Evolutionary conservation across 2,329 filamentous ascomycete species (phyloP).

Genomic region (Pyrenochaeta sp.): DNA sequence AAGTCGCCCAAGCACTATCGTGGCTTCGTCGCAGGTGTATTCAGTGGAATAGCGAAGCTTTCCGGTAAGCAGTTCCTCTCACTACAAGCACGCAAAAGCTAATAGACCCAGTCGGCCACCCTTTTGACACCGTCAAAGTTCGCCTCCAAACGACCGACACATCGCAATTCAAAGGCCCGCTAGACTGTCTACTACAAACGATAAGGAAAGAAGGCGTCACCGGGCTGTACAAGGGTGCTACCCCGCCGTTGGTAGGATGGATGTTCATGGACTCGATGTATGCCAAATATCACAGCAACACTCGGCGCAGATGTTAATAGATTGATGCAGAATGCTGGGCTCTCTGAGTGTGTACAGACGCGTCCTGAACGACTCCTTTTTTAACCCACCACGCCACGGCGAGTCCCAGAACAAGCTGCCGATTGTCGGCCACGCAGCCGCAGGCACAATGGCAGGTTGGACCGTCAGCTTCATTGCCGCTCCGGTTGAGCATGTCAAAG

Average conservation of each 20-base stretch:
- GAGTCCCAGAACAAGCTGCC: constrained; percentile 66
- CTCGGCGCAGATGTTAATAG: constrained; percentile 10
- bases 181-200: constrained; percentile 87
- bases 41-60: constrained; percentile 91
- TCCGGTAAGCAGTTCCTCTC: constrained; percentile 64
- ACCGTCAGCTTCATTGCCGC: constrained; percentile 94
- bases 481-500: constrained; percentile 95
- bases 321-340: constrained; percentile 75
- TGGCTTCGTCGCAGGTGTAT: constrained; percentile 97
- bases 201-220: constrained; percentile 82
- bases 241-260: constrained; percentile 92
- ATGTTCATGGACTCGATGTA: constrained; percentile 93
- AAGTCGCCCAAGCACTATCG: constrained; percentile 73
- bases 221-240: constrained; percentile 93
- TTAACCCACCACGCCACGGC: constrained; percentile 60
- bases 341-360: constrained; percentile 90
- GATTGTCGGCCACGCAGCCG: constrained; percentile 82
- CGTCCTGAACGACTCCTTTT: constrained; percentile 81
- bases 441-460: constrained; percentile 84
- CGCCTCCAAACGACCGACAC: constrained; percentile 86
- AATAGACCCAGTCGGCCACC: constrained; percentile 63
- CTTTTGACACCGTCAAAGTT: constrained; percentile 97
- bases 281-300: constrained; percentile 12
- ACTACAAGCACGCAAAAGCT: constrained; percentile 11
- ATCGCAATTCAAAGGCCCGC: constrained; percentile 81